Evolutionary conservation across 148 eudicot genomes (phyloP).

Genomic region (Amaranthus cruentus): DNA sequence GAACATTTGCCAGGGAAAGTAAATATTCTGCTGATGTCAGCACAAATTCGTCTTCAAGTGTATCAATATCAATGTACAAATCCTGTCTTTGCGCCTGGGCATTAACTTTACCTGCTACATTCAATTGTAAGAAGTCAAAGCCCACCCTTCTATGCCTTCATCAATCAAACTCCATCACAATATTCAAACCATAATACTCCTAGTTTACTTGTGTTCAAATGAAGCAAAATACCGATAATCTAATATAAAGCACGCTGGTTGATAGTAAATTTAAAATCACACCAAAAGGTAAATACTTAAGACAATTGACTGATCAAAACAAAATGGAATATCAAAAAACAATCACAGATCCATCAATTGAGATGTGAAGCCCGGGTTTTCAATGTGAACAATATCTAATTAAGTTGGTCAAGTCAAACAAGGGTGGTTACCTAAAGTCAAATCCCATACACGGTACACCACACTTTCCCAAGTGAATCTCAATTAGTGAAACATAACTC

Average conservation of each 20-base stretch:
- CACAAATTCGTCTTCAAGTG: constrained; percentile 90
- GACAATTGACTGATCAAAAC: not conserved
- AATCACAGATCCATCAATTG: not conserved
- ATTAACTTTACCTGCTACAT: constrained; percentile 46
- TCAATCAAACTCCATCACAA: not conserved
- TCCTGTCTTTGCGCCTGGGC: constrained; percentile 38
- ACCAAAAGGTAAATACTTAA: not conserved
- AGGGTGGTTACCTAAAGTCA: too few species aligned
- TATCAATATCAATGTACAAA: constrained; percentile 54
- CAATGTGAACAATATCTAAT: not conserved
- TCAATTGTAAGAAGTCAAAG: constrained; percentile 16
- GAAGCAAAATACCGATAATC: not conserved
- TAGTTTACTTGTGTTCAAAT: not conserved
- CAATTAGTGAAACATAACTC: too few species aligned
- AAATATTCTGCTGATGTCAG: constrained; percentile 73
- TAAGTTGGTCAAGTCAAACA: too few species aligned
- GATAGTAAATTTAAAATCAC: not conserved
- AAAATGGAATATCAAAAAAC: constrained; percentile 1
- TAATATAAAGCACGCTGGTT: not conserved
- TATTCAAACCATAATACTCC: not conserved
- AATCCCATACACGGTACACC: too few species aligned
- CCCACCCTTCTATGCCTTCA: constrained; percentile 1
- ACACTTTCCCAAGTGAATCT: too few species aligned
- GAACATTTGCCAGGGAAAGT: constrained; percentile 70
- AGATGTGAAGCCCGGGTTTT: not conserved